These are phyloP conservation scores for Russula abietina DNA, from an alignment of 768 basidiomycete species.

Conservation along the genomic window DNA sequence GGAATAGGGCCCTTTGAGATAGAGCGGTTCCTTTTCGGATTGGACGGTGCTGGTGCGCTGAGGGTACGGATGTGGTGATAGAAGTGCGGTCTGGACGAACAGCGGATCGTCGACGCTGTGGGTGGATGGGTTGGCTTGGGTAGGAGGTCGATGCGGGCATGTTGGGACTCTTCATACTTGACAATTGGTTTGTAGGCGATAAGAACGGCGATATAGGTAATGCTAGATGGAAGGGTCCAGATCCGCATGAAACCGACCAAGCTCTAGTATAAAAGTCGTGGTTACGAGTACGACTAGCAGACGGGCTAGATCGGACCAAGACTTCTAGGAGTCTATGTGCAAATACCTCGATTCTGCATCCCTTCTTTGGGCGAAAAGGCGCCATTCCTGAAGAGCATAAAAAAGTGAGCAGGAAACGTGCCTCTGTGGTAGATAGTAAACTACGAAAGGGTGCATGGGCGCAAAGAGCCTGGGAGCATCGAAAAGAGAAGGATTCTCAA, in stretches of 20 bases:
- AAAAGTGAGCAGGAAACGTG: not conserved
- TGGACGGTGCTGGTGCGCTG: not conserved
- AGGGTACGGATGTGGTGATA: not conserved
- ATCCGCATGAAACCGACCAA: not conserved
- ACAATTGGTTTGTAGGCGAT: no score
- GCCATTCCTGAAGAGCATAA: not conserved
- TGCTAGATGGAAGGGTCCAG: not conserved
- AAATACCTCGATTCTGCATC: no score
- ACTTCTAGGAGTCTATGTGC: no score
- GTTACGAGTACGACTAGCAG: not conserved
- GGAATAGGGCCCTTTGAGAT: constrained; percentile 5
- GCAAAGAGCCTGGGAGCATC: no score
- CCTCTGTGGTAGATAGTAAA: no score
- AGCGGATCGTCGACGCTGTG: not conserved
- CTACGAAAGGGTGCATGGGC: no score
- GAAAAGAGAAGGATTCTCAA: no score
- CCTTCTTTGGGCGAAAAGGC: no score
- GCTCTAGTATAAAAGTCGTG: not conserved
- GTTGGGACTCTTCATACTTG: no score
- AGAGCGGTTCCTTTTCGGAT: not conserved
- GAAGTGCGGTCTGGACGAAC: not conserved
- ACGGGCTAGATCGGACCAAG: not conserved
- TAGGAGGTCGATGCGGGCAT: not conserved
- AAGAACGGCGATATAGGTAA: no score
- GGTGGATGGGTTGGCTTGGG: not conserved